Percentiles rank a stretch among this genome's conserved stretches.
These are phyloP conservation scores for Globisporangium lucens DNA, from an alignment of 352 stramenopile genomes.

Conservation along the genomic window DNA sequence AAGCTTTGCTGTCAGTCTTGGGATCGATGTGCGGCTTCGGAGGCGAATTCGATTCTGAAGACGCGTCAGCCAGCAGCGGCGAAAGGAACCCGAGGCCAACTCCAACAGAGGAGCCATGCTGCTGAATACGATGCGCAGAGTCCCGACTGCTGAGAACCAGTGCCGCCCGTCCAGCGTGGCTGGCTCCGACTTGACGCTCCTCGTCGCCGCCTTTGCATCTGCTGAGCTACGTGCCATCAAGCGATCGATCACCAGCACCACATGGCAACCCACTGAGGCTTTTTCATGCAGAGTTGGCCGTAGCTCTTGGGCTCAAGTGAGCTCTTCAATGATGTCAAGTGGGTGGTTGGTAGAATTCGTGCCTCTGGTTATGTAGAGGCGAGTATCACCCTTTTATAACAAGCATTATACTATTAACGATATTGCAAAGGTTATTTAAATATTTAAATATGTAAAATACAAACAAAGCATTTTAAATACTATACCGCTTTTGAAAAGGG, in stretches of 20 bases:
- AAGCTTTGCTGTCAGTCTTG: not conserved
- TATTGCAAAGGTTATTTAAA: not conserved
- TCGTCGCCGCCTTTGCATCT: not conserved
- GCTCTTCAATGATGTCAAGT: not conserved
- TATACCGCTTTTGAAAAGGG: no score
- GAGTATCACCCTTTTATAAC: not conserved
- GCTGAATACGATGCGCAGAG: not conserved
- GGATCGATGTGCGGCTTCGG: not conserved
- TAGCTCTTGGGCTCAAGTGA: not conserved
- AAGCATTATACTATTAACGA: not conserved
- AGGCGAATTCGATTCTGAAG: constrained; percentile 4
- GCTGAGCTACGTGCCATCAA: not conserved
- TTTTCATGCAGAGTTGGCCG: not conserved
- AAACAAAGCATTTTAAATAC: no score
- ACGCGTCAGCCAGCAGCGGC: not conserved
- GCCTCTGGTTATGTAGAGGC: not conserved
- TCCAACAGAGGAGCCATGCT: no score
- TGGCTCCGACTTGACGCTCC: not conserved
- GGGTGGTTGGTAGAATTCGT: not conserved
- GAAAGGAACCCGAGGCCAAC: not conserved
- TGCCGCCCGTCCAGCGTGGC: not conserved
- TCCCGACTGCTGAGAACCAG: not conserved
- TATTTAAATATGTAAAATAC: no score
- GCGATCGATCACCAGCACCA: not conserved
- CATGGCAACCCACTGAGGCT: not conserved